phyloP scores from a whole-genome alignment of 805 yeast genomes.

The Lachancea lanzarotensis region DNA sequence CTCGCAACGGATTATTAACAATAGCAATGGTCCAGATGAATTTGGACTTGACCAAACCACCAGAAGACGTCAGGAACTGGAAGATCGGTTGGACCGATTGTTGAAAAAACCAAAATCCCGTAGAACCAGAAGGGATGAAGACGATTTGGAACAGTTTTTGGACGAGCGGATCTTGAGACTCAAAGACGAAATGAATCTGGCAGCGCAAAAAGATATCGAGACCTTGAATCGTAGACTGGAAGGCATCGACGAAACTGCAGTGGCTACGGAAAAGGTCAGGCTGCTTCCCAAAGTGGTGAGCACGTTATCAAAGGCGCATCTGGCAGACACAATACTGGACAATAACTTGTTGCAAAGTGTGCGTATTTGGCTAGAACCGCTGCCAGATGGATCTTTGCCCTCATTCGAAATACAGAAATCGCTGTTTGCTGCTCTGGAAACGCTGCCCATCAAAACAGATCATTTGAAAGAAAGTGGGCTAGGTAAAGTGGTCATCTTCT shows the following conservation, averaged over 20 bases:
- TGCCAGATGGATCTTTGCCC: conserved; percentile 97
- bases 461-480: conserved; percentile 92
- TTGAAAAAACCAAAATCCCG: conserved; percentile 58
- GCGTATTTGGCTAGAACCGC: conserved; percentile 94
- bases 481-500: conserved; percentile 89
- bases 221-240: conserved; percentile 39
- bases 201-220: conserved; percentile 70
- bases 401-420: conserved; percentile 93
- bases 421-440: conserved; percentile 62
- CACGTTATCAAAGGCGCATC: conserved; percentile 69
- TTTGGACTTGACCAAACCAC: conserved; percentile 23
- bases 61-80: conserved; percentile 67
- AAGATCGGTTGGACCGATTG: conserved; percentile 73
- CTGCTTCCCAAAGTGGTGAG: conserved; percentile 73
- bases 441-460: conserved; percentile 89
- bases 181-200: conserved; percentile 84
- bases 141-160: conserved; percentile 89
- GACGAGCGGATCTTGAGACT: conserved; percentile 81
- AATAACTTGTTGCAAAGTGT: conserved; percentile 90
- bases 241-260: conserved; percentile 27
- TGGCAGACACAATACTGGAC: conserved; percentile 89
- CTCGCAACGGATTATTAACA: conserved; percentile 8
- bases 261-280: conserved; percentile 61
- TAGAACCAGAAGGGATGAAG: conserved; percentile 72
- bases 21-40: conserved; percentile 18